Percentiles rank a stretch among this genome's conserved stretches.
These are phyloP conservation scores for Aspergillus pseudonomiae DNA, from an alignment of 2,329 filamentous ascomycete species.

Conservation along the genomic window DNA sequence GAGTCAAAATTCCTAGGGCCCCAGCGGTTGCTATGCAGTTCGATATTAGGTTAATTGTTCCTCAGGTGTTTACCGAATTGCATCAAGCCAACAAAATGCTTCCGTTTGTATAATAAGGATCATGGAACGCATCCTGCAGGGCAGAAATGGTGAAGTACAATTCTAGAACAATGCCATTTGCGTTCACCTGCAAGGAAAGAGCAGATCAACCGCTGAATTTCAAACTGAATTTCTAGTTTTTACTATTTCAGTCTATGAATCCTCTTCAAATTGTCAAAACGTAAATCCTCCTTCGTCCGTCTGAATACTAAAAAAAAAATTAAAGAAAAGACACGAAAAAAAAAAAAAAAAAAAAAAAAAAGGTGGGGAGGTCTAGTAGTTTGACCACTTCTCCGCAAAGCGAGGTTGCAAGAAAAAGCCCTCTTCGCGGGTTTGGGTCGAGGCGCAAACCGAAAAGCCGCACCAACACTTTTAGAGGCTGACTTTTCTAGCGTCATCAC, in stretches of 20 bases:
- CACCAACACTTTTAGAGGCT: constrained; percentile 38
- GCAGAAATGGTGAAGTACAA: not conserved
- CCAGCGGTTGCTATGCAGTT: not conserved
- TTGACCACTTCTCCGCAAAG: constrained; percentile 1
- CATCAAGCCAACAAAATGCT: not conserved
- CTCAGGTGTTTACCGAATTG: not conserved
- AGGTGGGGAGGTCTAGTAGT: constrained; percentile 2
- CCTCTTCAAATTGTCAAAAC: not conserved
- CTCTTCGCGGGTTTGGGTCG: constrained; percentile 26
- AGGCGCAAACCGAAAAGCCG: constrained; percentile 22
- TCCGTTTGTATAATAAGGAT: not conserved
- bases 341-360: constrained; percentile 1
- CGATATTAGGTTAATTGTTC: not conserved
- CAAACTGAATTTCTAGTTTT: not conserved
- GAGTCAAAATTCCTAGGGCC: not conserved
- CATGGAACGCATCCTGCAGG: not conserved
- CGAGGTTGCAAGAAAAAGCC: constrained; percentile 17
- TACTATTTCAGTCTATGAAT: not conserved
- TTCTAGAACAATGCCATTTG: constrained; percentile 1
- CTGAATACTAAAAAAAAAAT: not conserved
- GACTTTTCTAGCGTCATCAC: constrained; percentile 47
- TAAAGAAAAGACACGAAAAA: not conserved
- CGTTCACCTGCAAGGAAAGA: not conserved
- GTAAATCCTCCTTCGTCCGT: not conserved
- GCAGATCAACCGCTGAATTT: not conserved